Evolutionary conservation across 1,284 basidiomycete genomes (phyloP), one percentile per base, ranked within the genome.

Genomic region (Naganishia sp.): DNA sequence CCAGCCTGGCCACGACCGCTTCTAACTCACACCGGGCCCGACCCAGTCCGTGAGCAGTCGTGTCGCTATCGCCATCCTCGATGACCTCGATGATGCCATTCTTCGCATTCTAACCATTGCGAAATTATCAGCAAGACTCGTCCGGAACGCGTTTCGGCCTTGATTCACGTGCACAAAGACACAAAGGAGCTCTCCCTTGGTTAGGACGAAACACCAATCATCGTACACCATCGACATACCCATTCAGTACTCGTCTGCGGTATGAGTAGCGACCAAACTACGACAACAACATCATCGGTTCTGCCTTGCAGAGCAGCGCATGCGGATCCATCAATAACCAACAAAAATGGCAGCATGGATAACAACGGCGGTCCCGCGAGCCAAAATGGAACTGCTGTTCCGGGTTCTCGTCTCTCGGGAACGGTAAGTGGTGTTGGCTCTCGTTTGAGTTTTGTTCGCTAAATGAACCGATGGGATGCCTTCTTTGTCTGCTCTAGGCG

Each of bases 171-270:
- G 13, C 46, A 61, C 58, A 61, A 61, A 61, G 58, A 15, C 46
- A 61, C 58, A 61, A 51, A 61, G 58, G 58, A 61, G 35, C n/a
- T 21, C 15, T 31, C 45, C 15, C 55, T 28, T 61, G 42, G 47
- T n/a, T 18, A 46, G 39, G 58, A 51, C 25, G 47, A 18, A 41
- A 42, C 47, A 47, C 21, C 7, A 17, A 28, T 21, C n/a, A 21
- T 6, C 4, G 13, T 35, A 45, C 3, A 42, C 21, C 21, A 25
- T 42, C 32, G 21, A 51, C 39, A 43, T 50, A 18, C 49, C 23
- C 31, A 32, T 31, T 18, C 25, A n/a, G 15, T n/a, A 21, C 32
- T 7, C 23, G 39, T n/a, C n/a, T 23, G 7, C 21, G 28, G 21
- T 15, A 61, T 61, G 58, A 50, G 31, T 41, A 13, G 21, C n/a